These are phyloP conservation scores for Ocimum tenuiflorum DNA, from an alignment of 257 asterid genomes.

Conservation along the genomic window DNA sequence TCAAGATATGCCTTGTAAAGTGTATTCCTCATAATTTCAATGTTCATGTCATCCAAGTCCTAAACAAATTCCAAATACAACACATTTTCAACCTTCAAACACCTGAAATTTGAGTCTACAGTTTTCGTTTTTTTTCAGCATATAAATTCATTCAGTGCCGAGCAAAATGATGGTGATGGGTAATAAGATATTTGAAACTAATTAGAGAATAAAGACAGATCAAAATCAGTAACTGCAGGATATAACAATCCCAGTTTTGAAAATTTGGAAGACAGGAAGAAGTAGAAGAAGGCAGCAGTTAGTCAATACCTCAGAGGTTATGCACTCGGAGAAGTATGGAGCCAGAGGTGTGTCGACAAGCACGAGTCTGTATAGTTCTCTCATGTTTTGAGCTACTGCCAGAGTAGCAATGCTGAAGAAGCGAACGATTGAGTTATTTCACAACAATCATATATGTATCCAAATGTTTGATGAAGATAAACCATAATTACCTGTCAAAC, in stretches of 20 bases:
- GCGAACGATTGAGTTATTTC: conserved; percentile 18
- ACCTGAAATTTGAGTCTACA: background rate
- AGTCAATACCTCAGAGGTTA: conserved; percentile 72
- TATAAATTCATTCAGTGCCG: background rate
- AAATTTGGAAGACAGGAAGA: background rate
- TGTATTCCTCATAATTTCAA: conserved; percentile 91
- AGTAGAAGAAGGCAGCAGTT: background rate
- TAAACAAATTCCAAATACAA: conserved; percentile 19
- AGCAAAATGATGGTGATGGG: background rate
- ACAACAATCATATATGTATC: background rate
- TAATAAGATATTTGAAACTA: background rate
- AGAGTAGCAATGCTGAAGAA: conserved; percentile 70
- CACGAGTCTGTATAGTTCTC: conserved; percentile 88
- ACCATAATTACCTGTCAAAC: conserved; percentile 98
- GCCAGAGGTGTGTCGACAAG: conserved; percentile 95
- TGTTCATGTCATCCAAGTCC: conserved; percentile 98
- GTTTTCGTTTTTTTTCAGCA: background rate
- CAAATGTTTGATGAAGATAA: conserved; percentile 10
- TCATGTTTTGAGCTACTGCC: conserved; percentile 94
- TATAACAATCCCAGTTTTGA: background rate
- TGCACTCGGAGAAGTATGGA: conserved; percentile 91
- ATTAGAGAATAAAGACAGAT: background rate
- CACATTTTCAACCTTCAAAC: background rate
- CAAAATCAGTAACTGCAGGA: background rate
- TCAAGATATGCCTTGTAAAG: conserved; percentile 93